Evolutionary conservation across 2,329 filamentous ascomycete genomes (phyloP), one percentile per base, ranked within the genome.

Genomic region (Aureobasidium subglaciale): DNA sequence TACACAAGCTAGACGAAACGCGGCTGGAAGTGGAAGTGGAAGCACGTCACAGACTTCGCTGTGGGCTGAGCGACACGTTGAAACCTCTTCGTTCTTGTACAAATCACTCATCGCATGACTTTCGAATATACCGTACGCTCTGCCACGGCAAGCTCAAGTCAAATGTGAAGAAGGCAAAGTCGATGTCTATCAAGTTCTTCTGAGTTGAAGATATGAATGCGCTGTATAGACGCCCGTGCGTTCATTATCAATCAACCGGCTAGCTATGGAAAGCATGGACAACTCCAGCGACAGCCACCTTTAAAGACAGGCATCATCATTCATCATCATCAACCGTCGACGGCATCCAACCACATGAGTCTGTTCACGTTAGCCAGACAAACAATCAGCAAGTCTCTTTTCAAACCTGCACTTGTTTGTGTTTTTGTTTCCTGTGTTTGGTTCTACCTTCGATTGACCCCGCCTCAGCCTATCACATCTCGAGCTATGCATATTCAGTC

Each of bases 401-500:
- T 48, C 32, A 43, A 25, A 54, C 20, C 50, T 40, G 32, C 41
- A 16, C 25, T 56, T 42, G 54, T 49, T 40, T 46, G 41, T 41
- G 25, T 35, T 7, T 24, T 56, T 56, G 34, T 49, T 40, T 40
- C 35, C 35, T 27, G 32, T 4, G 24, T 41, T 15, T 56, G 32
- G 32, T 48, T 40, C 2, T 56, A 48, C 32, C 35, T 40, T 49
- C 41, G 54, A 49, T 52, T 57, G 56, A 57, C 55, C 18, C 46
- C 48, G n/a, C 46, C 30, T 37, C 38, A 57, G 56, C 56, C 48
- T 34, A 41, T 20, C 37, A 24, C 30, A 20, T 38, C 56, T 22
- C 48, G 56, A 30, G 74, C 74, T 62, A 93, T 93, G 88, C 87
- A 92, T 81, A 86, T 92, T 74, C 82, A 88, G 73, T 87, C 87